These are phyloP conservation scores for Trifolium pratense DNA, from an alignment of 306 rosid genomes.

Conservation along the genomic window DNA sequence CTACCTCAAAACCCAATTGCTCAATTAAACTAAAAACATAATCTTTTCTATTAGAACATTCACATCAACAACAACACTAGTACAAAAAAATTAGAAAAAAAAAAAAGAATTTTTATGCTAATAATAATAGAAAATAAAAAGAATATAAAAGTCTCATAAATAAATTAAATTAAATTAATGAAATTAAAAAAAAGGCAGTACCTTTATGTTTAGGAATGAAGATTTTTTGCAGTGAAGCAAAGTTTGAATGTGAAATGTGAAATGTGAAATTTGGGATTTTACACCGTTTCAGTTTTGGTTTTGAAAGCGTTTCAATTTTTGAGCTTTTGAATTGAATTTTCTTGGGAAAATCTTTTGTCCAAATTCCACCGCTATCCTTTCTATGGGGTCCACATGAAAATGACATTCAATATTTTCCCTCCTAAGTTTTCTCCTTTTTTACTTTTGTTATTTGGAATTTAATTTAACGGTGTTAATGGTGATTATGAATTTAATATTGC, in stretches of 20 bases:
- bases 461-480: not conserved
- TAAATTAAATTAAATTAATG: not conserved
- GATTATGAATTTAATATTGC: not conserved
- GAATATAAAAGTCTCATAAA: not conserved
- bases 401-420: not conserved
- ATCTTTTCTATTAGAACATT: not conserved
- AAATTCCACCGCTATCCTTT: slow-evolving; percentile 85
- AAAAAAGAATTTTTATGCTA: too few relatives aligned
- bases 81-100: too few relatives aligned
- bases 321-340: slow-evolving; percentile 14
- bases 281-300: not conserved
- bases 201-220: slow-evolving; percentile 32
- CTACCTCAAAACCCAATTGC: slow-evolving; percentile 10
- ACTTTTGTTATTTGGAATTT: not conserved
- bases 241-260: too few relatives aligned
- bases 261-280: too few relatives aligned
- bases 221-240: not conserved
- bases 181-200: slow-evolving; percentile 12
- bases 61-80: too few relatives aligned
- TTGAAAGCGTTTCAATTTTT: not conserved
- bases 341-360: slow-evolving; percentile 53
- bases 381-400: not conserved
- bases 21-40: not conserved
- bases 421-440: not conserved
- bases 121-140: not conserved